Evolutionary conservation across 768 basidiomycete species (phyloP).

Genomic region (Tylopilus subfusipes): DNA sequence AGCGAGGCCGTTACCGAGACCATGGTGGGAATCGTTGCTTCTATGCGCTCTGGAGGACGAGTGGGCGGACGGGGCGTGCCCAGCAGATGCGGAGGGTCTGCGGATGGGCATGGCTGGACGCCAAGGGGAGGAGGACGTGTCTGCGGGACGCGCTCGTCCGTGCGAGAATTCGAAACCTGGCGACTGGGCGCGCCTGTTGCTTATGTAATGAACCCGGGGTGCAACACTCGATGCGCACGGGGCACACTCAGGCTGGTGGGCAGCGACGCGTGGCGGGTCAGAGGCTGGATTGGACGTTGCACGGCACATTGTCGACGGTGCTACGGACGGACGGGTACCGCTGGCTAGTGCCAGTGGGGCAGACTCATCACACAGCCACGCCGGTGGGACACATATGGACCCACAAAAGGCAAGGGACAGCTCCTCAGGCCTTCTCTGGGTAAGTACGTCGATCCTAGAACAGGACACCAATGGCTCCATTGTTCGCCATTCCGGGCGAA

Average conservation of each 20-base stretch:
- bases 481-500: constrained; percentile 28
- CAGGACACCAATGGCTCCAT: constrained; percentile 14
- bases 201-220: constrained; percentile 2
- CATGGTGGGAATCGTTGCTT: constrained; percentile 61
- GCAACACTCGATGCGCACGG: no score
- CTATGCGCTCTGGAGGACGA: constrained; percentile 50
- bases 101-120: constrained; percentile 46
- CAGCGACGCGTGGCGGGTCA: neutral
- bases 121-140: constrained; percentile 4
- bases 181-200: neutral
- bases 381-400: constrained; percentile 38
- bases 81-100: constrained; percentile 58
- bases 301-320: neutral
- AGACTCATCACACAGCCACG: constrained; percentile 35
- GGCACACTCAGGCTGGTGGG: no score
- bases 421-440: constrained; percentile 1
- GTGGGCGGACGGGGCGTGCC: constrained; percentile 33
- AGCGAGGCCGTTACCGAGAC: constrained; percentile 28
- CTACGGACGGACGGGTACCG: neutral
- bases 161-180: constrained; percentile 17
- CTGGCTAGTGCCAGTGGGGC: neutral
- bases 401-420: constrained; percentile 33
- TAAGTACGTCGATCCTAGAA: constrained; percentile 17
- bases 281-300: neutral
- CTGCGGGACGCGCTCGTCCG: constrained; percentile 12